These are phyloP conservation scores for Solanum aculeatissimum DNA, from an alignment of 305 asterid species.

Conservation along the genomic window DNA sequence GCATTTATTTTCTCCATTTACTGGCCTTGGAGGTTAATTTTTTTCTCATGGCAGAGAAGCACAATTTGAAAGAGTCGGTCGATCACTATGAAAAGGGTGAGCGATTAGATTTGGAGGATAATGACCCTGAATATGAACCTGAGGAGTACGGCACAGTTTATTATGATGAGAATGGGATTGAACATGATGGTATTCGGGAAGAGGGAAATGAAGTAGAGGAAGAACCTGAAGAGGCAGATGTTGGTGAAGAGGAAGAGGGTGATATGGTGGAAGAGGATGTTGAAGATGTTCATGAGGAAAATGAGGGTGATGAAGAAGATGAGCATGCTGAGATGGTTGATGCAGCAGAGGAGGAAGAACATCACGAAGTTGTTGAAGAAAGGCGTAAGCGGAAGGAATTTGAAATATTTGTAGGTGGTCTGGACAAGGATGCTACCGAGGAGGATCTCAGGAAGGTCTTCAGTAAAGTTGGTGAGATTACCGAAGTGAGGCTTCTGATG, in stretches of 20 bases:
- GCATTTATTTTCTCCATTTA: slow-evolving; percentile 11
- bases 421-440: slow-evolving; percentile 98
- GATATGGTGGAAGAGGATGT: slow-evolving; percentile 57
- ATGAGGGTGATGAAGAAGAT: slow-evolving; percentile 62
- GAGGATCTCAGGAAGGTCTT: slow-evolving; percentile 83
- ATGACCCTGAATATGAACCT: slow-evolving; percentile 88
- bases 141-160: slow-evolving; percentile 75
- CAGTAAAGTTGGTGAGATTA: slow-evolving; percentile 82
- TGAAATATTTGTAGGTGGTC: slow-evolving; percentile 94
- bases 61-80: slow-evolving; percentile 45
- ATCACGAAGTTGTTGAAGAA: slow-evolving; percentile 69
- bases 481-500: slow-evolving; percentile 98
- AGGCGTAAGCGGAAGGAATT: slow-evolving; percentile 94
- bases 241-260: slow-evolving; percentile 56
- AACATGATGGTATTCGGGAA: slow-evolving; percentile 47
- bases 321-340: slow-evolving; percentile 48
- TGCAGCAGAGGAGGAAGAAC: slow-evolving; percentile 83
- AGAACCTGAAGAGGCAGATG: slow-evolving; percentile 51
- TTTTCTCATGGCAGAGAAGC: slow-evolving; percentile 46
- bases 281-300: slow-evolving; percentile 50
- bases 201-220: slow-evolving; percentile 50
- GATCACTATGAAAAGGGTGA: slow-evolving; percentile 81
- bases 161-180: slow-evolving; percentile 80
- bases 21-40: slow-evolving; percentile 16
- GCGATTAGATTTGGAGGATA: slow-evolving; percentile 86